A percentile compares a stretch with the other conserved stretches of the same genome.
Evolutionary conservation across 768 basidiomycete species (phyloP).

Genomic region (Suillus hirtellus): DNA sequence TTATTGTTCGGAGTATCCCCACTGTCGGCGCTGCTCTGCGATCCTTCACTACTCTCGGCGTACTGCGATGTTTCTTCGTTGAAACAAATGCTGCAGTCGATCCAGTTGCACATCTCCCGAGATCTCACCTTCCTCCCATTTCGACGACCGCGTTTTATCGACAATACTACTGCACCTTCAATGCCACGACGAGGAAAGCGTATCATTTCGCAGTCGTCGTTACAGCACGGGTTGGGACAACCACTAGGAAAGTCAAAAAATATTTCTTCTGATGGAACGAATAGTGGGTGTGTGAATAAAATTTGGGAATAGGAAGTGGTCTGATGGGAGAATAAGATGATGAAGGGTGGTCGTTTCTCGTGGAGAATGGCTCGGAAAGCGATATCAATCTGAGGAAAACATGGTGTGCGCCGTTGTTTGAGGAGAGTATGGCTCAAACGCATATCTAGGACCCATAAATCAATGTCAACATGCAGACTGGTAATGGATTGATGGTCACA

Average conservation of each 20-base stretch:
- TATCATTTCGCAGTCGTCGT: constrained; percentile 81
- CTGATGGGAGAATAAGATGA: constrained; percentile 78
- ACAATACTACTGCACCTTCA: constrained; percentile 60
- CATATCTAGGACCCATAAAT: constrained; percentile 46
- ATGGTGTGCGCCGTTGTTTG: constrained; percentile 70
- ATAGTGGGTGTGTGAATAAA: constrained; percentile 70
- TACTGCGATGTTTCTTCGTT: constrained; percentile 40
- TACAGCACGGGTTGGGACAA: constrained; percentile 77
- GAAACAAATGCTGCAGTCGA: constrained; percentile 68
- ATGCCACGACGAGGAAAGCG: constrained; percentile 70
- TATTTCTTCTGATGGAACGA: constrained; percentile 69
- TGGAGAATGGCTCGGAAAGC: constrained; percentile 72
- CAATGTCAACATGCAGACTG: constrained; percentile 12
- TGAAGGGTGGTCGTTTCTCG: constrained; percentile 75
- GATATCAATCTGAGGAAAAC: constrained; percentile 82
- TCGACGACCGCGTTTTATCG: constrained; percentile 58
- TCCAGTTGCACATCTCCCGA: constrained; percentile 81
- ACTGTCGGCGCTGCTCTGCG: constrained; percentile 44
- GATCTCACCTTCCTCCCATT: constrained; percentile 50
- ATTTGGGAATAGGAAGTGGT: constrained; percentile 82
- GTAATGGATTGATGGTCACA: constrained; percentile 29
- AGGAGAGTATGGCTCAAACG: constrained; percentile 66
- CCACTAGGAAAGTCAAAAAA: constrained; percentile 80
- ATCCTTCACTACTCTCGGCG: constrained; percentile 42
- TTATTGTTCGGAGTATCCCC: constrained; percentile 29